phyloP scores from a whole-genome alignment of 1,139 yeast species.

The Ogataea hybrid region DNA sequence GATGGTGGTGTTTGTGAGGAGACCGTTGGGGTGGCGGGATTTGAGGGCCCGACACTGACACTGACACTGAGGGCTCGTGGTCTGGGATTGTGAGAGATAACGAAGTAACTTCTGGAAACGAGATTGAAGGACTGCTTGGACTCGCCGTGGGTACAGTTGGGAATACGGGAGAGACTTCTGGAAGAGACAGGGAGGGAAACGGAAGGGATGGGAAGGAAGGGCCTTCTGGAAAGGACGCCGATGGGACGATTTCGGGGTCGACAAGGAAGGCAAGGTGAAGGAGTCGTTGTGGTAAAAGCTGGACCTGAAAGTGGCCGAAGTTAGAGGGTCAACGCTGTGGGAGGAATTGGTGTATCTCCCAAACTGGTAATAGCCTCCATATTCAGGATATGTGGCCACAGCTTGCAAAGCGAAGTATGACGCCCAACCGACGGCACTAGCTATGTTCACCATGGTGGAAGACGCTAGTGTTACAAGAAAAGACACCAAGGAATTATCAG shows the following conservation, averaged over 20 bases:
- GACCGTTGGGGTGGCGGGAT: no score
- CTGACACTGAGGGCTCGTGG: not conserved
- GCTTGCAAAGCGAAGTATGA: conserved; percentile 1
- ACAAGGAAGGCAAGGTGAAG: not conserved
- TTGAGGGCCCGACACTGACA: not conserved
- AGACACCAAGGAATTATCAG: not conserved
- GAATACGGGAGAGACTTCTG: not conserved
- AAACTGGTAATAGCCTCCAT: conserved; percentile 1
- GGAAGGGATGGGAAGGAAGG: not conserved
- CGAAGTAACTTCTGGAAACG: not conserved
- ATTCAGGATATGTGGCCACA: not conserved
- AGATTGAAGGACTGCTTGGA: not conserved
- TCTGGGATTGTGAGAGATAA: not conserved
- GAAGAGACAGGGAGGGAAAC: not conserved
- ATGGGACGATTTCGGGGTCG: not conserved
- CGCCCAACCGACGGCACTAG: conserved; percentile 3
- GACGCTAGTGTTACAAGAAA: not conserved
- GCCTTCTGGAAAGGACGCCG: not conserved
- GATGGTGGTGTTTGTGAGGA: no score
- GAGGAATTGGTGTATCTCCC: conserved; percentile 2
- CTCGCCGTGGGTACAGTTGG: not conserved
- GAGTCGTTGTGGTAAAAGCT: not conserved
- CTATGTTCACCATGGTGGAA: conserved; percentile 6
- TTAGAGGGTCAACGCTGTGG: not conserved
- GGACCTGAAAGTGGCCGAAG: not conserved